A percentile compares a stretch with the other conserved stretches of the same genome.
Evolutionary conservation across 1,284 basidiomycete species (phyloP).

Genomic region (Stygiomarasmius scandens): DNA sequence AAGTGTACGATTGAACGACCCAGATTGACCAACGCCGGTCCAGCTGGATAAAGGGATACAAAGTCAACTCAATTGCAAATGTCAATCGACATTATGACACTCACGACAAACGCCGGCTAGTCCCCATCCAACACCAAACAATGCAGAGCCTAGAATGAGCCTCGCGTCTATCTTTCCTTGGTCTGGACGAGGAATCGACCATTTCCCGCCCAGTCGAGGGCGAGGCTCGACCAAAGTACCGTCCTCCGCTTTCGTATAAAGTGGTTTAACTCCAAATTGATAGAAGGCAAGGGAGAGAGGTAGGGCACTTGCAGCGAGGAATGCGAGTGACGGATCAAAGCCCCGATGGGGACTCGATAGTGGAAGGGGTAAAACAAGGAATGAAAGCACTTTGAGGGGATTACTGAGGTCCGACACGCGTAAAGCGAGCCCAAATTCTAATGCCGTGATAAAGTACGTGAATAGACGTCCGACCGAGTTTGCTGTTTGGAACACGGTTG

Average conservation of each 20-base stretch:
- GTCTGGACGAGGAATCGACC: slow-evolving; percentile 38
- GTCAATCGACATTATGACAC: too few species aligned
- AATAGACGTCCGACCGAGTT: slow-evolving; percentile 28
- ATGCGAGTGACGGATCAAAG: slow-evolving; percentile 58
- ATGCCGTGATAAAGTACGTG: slow-evolving; percentile 44
- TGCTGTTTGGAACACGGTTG: not conserved
- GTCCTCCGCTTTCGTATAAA: not conserved
- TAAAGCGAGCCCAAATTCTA: slow-evolving; percentile 61
- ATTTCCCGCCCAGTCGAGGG: slow-evolving; percentile 41
- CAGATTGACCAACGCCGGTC: slow-evolving; percentile 58
- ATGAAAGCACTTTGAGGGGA: slow-evolving; percentile 54
- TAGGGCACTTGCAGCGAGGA: slow-evolving; percentile 51
- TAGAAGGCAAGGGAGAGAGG: slow-evolving; percentile 46
- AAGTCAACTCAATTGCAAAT: too few species aligned
- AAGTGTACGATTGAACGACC: slow-evolving; percentile 31
- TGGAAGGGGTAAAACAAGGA: slow-evolving; percentile 51
- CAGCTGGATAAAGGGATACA: slow-evolving; percentile 38
- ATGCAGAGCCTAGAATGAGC: slow-evolving; percentile 54
- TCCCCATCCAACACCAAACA: slow-evolving; percentile 75
- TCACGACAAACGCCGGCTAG: slow-evolving; percentile 65
- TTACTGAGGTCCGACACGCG: slow-evolving; percentile 59
- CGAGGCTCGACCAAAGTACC: too few species aligned
- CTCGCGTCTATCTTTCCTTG: slow-evolving; percentile 46
- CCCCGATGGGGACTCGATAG: slow-evolving; percentile 27
- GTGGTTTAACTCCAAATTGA: slow-evolving; percentile 36